These are phyloP conservation scores for Neurospora sp. DNA, from an alignment of 495 filamentous ascomycete species.

Conservation along the genomic window DNA sequence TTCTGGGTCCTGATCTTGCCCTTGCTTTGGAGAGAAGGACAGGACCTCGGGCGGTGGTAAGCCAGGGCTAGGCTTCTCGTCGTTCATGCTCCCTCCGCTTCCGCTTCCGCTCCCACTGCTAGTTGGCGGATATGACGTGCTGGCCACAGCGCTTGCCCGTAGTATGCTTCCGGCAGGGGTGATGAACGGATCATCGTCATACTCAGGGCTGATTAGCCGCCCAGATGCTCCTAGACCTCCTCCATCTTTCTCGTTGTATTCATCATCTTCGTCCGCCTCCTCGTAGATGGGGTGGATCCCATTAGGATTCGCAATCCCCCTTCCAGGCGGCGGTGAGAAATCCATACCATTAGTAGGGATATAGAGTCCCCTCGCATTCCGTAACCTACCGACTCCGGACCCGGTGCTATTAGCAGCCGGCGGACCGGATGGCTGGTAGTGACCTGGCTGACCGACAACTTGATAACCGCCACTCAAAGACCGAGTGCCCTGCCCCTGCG, in stretches of 20 bases:
- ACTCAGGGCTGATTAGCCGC: conserved; percentile 5
- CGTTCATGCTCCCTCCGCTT: neutral
- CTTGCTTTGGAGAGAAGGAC: conserved; percentile 10
- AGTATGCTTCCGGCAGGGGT: conserved; percentile 20
- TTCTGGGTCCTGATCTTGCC: conserved; percentile 34
- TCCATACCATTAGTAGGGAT: conserved; percentile 18
- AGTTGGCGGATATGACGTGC: neutral
- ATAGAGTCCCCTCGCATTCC: conserved; percentile 19
- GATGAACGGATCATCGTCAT: conserved; percentile 33
- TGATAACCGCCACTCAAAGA: conserved; percentile 14
- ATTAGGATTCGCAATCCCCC: conserved; percentile 1
- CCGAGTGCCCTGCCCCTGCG: conserved; percentile 26
- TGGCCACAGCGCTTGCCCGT: neutral
- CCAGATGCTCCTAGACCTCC: conserved; percentile 7
- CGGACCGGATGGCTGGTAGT: neutral
- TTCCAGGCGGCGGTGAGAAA: conserved; percentile 8
- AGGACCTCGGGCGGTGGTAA: conserved; percentile 11
- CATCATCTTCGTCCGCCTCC: conserved; percentile 56
- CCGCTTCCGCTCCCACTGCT: conserved; percentile 5
- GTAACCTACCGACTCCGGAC: conserved; percentile 2
- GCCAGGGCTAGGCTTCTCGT: neutral
- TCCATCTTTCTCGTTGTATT: conserved; percentile 42
- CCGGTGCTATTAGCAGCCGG: neutral
- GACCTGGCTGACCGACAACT: neutral
- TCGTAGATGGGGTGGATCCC: conserved; percentile 49